Conservation (phyloP, 2,329 filamentous ascomycete genomes). For the Aureobasidium lini region DNA sequence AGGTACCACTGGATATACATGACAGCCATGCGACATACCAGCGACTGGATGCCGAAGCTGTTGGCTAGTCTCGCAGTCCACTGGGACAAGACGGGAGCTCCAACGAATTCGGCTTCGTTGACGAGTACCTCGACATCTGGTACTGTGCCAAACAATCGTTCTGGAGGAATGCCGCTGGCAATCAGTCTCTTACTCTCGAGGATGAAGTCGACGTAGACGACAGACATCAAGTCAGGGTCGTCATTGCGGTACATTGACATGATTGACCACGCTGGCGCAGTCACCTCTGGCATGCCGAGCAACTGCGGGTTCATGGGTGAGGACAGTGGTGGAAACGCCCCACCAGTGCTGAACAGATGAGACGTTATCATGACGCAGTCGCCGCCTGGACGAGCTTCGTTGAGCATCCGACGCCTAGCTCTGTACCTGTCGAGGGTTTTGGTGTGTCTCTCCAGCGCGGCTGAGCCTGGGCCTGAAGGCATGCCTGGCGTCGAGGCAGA, state of each 20-base stretch:
- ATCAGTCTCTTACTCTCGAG: neutral
- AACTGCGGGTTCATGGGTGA: neutral
- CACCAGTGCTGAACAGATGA: neutral
- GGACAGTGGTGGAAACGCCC: neutral
- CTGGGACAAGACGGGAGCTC: neutral
- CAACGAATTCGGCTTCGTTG: neutral
- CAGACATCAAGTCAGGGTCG: constrained; percentile 2
- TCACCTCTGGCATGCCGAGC: neutral
- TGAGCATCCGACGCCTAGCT: neutral
- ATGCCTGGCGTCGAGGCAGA: neutral
- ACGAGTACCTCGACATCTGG: constrained; percentile 1
- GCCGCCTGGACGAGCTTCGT: neutral
- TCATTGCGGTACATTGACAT: neutral
- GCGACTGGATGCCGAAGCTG: neutral
- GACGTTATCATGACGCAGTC: constrained; percentile 2
- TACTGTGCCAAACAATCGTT: neutral
- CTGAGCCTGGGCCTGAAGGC: neutral
- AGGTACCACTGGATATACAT: constrained; percentile 27
- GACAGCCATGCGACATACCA: constrained; percentile 1
- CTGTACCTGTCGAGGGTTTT: neutral
- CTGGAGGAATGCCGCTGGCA: neutral
- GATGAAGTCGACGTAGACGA: constrained; percentile 3
- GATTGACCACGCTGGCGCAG: constrained; percentile 6
- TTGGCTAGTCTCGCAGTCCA: constrained; percentile 11
- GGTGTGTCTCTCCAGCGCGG: neutral